Evolutionary conservation across 1,284 basidiomycete species (phyloP).

Genomic region (Pyrrhoderma lamaoense): DNA sequence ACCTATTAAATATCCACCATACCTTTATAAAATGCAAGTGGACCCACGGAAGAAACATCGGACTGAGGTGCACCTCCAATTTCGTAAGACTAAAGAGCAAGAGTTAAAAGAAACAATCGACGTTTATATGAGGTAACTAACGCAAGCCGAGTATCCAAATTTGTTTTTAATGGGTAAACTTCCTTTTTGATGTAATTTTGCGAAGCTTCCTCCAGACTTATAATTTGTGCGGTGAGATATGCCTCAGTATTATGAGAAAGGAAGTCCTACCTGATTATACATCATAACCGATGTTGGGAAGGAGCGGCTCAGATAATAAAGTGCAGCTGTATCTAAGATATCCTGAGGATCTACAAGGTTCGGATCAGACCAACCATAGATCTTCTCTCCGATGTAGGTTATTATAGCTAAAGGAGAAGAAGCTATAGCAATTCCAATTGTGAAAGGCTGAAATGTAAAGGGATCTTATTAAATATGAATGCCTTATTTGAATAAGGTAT

Average conservation of each 20-base stretch:
- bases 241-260: too few species aligned
- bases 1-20: neutral
- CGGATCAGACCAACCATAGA: constrained; percentile 22
- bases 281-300: constrained; percentile 23
- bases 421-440: constrained; percentile 21
- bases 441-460: constrained; percentile 18
- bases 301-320: constrained; percentile 21
- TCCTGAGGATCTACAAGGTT: constrained; percentile 16
- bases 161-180: constrained; percentile 18
- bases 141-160: constrained; percentile 20
- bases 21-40: constrained; percentile 21
- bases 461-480: neutral
- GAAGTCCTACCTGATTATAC: constrained; percentile 19
- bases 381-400: constrained; percentile 23
- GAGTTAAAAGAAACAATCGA: neutral
- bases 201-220: neutral
- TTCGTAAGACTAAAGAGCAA: constrained; percentile 18
- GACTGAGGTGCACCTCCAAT: constrained; percentile 16
- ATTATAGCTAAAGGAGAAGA: constrained; percentile 20
- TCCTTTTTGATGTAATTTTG: neutral
- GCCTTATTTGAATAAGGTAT: neutral
- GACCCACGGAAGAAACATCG: constrained; percentile 14
- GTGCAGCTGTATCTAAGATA: constrained; percentile 21
- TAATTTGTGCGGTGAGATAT: neutral
- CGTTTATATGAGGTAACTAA: constrained; percentile 6